Conservation (phyloP, 1,284 basidiomycete genomes). For the Coniophora puteana region DNA sequence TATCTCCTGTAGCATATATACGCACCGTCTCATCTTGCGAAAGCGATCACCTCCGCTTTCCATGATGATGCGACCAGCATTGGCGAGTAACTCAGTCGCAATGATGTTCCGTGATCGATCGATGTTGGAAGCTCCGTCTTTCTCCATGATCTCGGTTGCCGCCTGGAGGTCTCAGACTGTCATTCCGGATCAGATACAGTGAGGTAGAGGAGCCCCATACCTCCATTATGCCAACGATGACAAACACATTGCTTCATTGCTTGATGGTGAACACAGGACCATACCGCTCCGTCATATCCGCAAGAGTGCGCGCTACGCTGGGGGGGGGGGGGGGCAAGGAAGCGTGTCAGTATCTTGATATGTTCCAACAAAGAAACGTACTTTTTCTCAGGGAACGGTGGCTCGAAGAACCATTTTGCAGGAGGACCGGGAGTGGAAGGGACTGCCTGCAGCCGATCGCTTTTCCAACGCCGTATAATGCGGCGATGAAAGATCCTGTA, state of each 20-base stretch:
- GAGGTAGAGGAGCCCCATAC: slow-evolving; percentile 18
- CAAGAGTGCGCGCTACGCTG: slow-evolving; percentile 16
- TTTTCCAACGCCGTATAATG: too few relatives aligned
- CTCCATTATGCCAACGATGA: slow-evolving; percentile 29
- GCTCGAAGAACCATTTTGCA: slow-evolving; percentile 23
- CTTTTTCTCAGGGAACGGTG: slow-evolving; percentile 17
- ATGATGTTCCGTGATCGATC: slow-evolving; percentile 30
- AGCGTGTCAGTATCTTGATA: neutral
- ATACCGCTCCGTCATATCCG: slow-evolving; percentile 27
- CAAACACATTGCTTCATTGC: slow-evolving; percentile 18
- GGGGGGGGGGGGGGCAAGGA: neutral
- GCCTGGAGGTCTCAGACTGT: slow-evolving; percentile 18
- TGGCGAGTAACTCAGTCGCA: slow-evolving; percentile 23
- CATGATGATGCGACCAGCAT: slow-evolving; percentile 12
- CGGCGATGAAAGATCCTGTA: too few relatives aligned
- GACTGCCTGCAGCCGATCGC: slow-evolving; percentile 9
- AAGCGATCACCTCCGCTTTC: slow-evolving; percentile 1
- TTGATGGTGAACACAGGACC: slow-evolving; percentile 29
- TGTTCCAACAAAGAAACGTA: slow-evolving; percentile 5
- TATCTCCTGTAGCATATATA: neutral
- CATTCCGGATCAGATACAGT: neutral
- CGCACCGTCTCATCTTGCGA: slow-evolving; percentile 1
- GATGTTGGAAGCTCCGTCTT: slow-evolving; percentile 23
- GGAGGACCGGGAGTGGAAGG: slow-evolving; percentile 26
- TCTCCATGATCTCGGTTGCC: slow-evolving; percentile 31